These are phyloP conservation scores for Thalassiosira sp. DNA, from an alignment of 352 stramenopile species.

Conservation along the genomic window DNA sequence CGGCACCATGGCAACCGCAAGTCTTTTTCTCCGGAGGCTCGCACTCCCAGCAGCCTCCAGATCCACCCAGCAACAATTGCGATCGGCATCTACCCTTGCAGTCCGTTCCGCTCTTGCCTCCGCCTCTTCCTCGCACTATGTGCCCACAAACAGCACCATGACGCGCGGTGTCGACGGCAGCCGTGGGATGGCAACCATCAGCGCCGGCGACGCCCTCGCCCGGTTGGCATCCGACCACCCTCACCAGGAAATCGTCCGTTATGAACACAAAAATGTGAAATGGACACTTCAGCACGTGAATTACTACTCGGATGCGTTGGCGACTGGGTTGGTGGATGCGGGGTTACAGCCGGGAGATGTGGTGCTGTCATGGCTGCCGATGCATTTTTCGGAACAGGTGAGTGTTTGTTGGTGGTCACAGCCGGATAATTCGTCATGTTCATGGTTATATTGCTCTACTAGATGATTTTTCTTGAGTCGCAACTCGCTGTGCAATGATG, in stretches of 20 bases:
- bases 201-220: conserved; percentile 36
- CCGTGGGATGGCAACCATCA: conserved; percentile 43
- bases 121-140: background rate
- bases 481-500: too few species aligned
- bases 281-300: conserved; percentile 76
- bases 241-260: conserved; percentile 76
- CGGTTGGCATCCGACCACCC: conserved; percentile 66
- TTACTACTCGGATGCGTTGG: conserved; percentile 72
- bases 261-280: conserved; percentile 82
- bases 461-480: too few species aligned
- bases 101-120: conserved; percentile 6
- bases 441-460: conserved; percentile 4
- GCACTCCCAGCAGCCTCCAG: conserved; percentile 31
- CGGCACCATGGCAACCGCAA: conserved; percentile 15
- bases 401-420: too few species aligned
- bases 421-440: too few species aligned
- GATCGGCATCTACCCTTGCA: conserved; percentile 18
- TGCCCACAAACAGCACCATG: conserved; percentile 7
- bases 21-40: conserved; percentile 33
- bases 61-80: conserved; percentile 14
- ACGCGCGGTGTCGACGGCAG: background rate
- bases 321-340: conserved; percentile 73
- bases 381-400: conserved; percentile 78
- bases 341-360: conserved; percentile 75
- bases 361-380: conserved; percentile 72